These are phyloP conservation scores for Nannochloropsis gaditana DNA, from an alignment of 108 stramenopile species.

Conservation along the genomic window DNA sequence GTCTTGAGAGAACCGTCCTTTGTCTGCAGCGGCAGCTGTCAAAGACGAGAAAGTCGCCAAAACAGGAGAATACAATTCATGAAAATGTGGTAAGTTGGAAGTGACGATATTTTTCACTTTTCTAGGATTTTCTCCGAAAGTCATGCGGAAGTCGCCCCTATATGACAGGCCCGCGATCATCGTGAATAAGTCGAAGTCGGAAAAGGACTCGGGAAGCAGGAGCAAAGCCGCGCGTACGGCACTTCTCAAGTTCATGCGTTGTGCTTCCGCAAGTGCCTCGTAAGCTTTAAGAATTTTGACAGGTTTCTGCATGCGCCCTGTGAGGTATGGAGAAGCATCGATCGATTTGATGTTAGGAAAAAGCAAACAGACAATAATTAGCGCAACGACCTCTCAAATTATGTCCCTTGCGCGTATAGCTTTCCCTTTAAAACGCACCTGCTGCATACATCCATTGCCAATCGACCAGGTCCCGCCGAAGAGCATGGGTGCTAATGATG, in stretches of 20 bases:
- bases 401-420: not conserved
- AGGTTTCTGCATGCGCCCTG: constrained; percentile 51
- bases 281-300: constrained; percentile 39
- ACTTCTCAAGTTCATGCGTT: constrained; percentile 25
- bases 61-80: constrained; percentile 42
- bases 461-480: constrained; percentile 38
- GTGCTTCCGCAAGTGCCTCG: constrained; percentile 17
- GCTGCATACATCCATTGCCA: constrained; percentile 55
- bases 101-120: constrained; percentile 54
- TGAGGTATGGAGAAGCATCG: not conserved
- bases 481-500: constrained; percentile 44
- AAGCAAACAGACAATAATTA: not conserved
- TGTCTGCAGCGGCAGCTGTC: not conserved
- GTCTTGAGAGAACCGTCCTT: not conserved
- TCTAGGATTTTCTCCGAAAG: constrained; percentile 52
- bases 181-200: constrained; percentile 43
- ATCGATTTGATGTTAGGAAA: not conserved
- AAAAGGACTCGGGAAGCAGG: constrained; percentile 50
- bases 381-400: not conserved
- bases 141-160: constrained; percentile 54
- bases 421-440: constrained; percentile 18
- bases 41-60: not conserved
- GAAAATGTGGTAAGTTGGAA: constrained; percentile 39
- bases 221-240: constrained; percentile 44
- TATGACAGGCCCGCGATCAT: constrained; percentile 55